Conservation (phyloP, 2,329 filamentous ascomycete species). For the Coniochaeta ligniaria region DNA sequence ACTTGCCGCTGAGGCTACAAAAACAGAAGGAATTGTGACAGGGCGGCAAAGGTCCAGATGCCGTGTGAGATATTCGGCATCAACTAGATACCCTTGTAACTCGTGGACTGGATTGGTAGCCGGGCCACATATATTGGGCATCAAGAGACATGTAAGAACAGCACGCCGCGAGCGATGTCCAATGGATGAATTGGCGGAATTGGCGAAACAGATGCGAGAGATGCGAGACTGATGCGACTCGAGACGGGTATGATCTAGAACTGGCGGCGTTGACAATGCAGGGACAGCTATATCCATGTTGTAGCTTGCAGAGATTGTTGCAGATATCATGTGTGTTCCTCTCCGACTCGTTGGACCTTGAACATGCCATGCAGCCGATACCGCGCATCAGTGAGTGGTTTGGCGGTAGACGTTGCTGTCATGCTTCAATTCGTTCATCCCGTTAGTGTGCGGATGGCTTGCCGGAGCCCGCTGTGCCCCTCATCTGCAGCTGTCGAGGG, state of each 20-base stretch:
- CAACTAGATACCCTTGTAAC: background rate
- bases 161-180: background rate
- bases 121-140: background rate
- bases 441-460: background rate
- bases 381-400: background rate
- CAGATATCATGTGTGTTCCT: slow-evolving; percentile 10
- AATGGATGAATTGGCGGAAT: background rate
- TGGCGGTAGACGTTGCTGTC: slow-evolving; percentile 7
- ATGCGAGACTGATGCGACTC: background rate
- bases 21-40: background rate
- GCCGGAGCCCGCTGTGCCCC: slow-evolving; percentile 1
- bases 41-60: background rate
- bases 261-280: background rate
- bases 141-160: background rate
- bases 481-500: background rate
- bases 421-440: slow-evolving; percentile 12
- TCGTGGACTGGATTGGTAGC: background rate
- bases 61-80: background rate
- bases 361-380: slow-evolving; percentile 8
- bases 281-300: background rate
- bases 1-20: background rate
- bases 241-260: background rate
- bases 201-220: background rate
- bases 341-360: slow-evolving; percentile 13
- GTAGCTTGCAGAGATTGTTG: background rate